These are phyloP conservation scores for Dendrobium officinale DNA, from an alignment of 106 monocot species.

Conservation along the genomic window DNA sequence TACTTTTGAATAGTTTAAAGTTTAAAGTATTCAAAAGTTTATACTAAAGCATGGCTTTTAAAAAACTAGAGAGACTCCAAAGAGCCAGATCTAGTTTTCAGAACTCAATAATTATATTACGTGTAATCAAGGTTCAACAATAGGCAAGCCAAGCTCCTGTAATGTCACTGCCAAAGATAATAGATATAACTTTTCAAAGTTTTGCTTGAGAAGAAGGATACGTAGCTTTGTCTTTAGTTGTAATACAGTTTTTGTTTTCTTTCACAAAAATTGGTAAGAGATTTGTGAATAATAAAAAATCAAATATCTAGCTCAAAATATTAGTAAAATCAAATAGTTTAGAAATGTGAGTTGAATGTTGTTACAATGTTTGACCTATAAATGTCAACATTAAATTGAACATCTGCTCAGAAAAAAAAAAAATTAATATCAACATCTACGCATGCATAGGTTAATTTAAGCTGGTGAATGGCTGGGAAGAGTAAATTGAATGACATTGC, in stretches of 20 bases:
- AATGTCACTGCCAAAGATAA: no score
- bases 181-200: no score
- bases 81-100: background rate
- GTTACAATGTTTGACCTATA: background rate
- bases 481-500: background rate
- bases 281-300: background rate
- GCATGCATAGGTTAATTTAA: background rate
- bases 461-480: background rate
- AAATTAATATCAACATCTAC: background rate
- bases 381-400: background rate
- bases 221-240: no score
- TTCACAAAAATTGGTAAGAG: background rate
- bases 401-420: background rate
- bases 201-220: no score
- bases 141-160: background rate
- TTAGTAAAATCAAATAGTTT: background rate
- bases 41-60: background rate
- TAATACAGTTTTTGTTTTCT: background rate
- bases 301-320: background rate
- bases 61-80: background rate
- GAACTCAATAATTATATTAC: background rate
- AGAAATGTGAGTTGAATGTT: background rate
- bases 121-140: background rate
- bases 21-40: background rate
- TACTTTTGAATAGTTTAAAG: no score